Conservation (phyloP, 2,329 filamentous ascomycete species). For the Akanthomyces dipterigenus region DNA sequence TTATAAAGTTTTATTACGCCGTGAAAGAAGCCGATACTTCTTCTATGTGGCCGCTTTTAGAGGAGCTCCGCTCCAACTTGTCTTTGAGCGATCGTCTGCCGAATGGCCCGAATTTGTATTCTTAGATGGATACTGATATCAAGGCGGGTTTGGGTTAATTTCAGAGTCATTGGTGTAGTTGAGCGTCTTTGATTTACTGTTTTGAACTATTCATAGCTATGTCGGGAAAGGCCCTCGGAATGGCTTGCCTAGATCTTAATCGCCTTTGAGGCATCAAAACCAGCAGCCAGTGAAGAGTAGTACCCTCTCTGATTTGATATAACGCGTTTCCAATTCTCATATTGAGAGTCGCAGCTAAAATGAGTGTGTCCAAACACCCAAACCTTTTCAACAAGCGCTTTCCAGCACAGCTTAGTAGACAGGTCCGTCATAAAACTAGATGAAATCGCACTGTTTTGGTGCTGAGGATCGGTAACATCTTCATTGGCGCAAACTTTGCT, state of each 20-base stretch:
- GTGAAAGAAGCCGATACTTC: background rate
- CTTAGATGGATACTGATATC: too few relatives aligned
- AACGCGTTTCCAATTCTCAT: conserved; percentile 17
- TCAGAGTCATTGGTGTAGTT: too few relatives aligned
- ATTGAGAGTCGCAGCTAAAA: conserved; percentile 34
- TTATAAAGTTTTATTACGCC: background rate
- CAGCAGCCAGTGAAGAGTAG: conserved; percentile 1
- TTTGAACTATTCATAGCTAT: background rate
- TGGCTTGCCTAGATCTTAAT: background rate
- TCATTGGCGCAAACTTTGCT: too few relatives aligned
- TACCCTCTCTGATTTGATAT: conserved; percentile 31
- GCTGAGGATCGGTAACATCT: conserved; percentile 23
- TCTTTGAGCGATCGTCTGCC: background rate
- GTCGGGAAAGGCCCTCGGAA: background rate
- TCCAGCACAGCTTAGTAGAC: conserved; percentile 30
- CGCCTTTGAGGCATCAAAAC: background rate
- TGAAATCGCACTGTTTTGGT: conserved; percentile 18
- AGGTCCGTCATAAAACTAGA: conserved; percentile 37
- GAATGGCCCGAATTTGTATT: background rate
- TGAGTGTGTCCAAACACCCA: conserved; percentile 46
- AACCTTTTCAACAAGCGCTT: conserved; percentile 26
- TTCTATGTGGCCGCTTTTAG: background rate
- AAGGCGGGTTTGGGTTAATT: too few relatives aligned
- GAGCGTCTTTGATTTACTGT: background rate
- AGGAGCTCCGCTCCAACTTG: background rate